Conservation (phyloP, 2,329 filamentous ascomycete species). For the Periconia sp. region DNA sequence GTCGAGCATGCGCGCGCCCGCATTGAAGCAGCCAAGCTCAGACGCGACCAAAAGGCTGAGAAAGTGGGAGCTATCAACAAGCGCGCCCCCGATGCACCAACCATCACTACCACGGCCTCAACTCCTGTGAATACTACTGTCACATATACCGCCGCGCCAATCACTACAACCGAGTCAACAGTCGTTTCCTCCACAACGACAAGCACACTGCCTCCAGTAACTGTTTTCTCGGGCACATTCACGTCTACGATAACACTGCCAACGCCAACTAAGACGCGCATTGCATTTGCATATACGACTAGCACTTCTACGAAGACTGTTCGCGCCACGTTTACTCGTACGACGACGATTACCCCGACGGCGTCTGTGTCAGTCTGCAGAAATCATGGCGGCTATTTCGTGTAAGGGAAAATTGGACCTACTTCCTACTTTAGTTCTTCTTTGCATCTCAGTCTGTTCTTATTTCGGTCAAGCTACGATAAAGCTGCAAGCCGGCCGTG, state of each 20-base stretch:
- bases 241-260: constrained; percentile 44
- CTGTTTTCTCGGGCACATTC: constrained; percentile 41
- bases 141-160: constrained; percentile 34
- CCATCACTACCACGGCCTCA: constrained; percentile 37
- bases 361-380: constrained; percentile 1
- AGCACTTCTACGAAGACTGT: constrained; percentile 40
- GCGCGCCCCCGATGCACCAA: constrained; percentile 45
- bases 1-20: constrained; percentile 43
- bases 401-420: background rate
- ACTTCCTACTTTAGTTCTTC: background rate
- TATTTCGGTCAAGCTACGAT: background rate
- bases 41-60: constrained; percentile 28
- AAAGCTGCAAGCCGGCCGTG: background rate
- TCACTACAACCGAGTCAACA: constrained; percentile 36
- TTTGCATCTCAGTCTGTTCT: background rate
- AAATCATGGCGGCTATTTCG: background rate
- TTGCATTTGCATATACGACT: constrained; percentile 30
- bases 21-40: constrained; percentile 41
- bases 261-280: constrained; percentile 41
- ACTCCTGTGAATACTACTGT: constrained; percentile 37
- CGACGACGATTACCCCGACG: constrained; percentile 1
- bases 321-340: constrained; percentile 8
- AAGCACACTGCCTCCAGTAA: constrained; percentile 41
- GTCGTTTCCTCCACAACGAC: constrained; percentile 30
- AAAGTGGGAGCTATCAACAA: constrained; percentile 29